Conservation (phyloP, 192 early-diverging fungal species). For the Umbelopsis sp. region DNA sequence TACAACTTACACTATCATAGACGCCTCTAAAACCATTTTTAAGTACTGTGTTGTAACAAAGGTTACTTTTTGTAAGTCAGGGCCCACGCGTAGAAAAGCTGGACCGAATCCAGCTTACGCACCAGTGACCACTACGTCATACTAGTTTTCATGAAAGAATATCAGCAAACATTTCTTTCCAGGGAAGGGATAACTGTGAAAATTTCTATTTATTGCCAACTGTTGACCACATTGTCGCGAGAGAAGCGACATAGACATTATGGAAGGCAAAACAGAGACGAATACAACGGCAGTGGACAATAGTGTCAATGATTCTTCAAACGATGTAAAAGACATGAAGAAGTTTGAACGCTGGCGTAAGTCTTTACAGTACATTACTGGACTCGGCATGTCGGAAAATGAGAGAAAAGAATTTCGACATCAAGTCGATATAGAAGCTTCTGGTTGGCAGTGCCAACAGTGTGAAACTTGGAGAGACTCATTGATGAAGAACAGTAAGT, state of each 20-base stretch:
- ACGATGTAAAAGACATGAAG: constrained; percentile 49
- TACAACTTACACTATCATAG: constrained; percentile 77
- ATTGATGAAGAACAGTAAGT: constrained; percentile 66
- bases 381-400: constrained; percentile 55
- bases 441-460: constrained; percentile 52
- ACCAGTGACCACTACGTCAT: neutral
- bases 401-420: constrained; percentile 43
- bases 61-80: neutral
- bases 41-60: constrained; percentile 11
- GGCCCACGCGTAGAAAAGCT: constrained; percentile 3
- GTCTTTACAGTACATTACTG: constrained; percentile 58
- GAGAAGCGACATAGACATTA: neutral
- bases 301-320: neutral
- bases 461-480: constrained; percentile 83
- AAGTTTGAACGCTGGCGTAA: constrained; percentile 67
- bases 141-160: neutral
- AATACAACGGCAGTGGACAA: neutral
- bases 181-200: too few relatives aligned
- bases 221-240: neutral
- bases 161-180: too few relatives aligned
- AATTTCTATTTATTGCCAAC: neutral
- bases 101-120: neutral
- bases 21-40: constrained; percentile 90
- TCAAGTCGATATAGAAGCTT: constrained; percentile 46
- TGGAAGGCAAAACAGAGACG: neutral